These are phyloP conservation scores for Sequoia sempervirens DNA, from an alignment of 75 land plant genomes.

Conservation along the genomic window DNA sequence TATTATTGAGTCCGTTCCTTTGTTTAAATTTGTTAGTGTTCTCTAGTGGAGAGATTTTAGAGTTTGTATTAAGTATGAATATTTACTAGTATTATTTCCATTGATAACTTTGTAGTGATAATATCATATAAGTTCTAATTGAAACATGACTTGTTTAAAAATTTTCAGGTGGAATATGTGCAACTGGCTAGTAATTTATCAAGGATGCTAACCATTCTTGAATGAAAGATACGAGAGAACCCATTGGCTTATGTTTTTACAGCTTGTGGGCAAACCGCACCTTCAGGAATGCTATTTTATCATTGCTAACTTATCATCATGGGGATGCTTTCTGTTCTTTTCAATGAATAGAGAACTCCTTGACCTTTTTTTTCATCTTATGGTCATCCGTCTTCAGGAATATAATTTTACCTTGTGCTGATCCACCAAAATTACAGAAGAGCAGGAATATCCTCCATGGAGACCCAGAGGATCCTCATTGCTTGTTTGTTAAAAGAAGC, in stretches of 20 bases:
- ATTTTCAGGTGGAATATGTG: slow-evolving; percentile 1
- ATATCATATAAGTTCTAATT: not conserved
- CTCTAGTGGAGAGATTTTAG: not conserved
- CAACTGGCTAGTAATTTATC: not conserved
- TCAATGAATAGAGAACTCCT: not conserved
- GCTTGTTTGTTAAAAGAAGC: not conserved
- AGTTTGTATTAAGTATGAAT: not conserved
- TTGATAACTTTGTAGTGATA: not conserved
- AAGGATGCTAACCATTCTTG: not conserved
- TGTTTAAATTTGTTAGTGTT: not conserved
- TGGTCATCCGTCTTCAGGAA: not conserved
- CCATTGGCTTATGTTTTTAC: not conserved
- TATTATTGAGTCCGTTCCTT: not conserved
- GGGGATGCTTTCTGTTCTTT: not conserved
- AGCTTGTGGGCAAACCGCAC: not conserved
- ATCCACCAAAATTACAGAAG: not conserved
- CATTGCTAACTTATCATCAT: not conserved
- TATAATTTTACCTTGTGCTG: not conserved
- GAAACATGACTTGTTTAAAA: not conserved
- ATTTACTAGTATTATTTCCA: not conserved
- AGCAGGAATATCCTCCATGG: not conserved
- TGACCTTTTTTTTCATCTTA: not conserved
- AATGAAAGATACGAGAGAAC: not conserved
- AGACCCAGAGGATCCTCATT: not conserved
- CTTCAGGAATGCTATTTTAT: not conserved